These are phyloP conservation scores for Saccharomycopsis fermentans DNA, from an alignment of 805 yeast genomes.

Conservation along the genomic window DNA sequence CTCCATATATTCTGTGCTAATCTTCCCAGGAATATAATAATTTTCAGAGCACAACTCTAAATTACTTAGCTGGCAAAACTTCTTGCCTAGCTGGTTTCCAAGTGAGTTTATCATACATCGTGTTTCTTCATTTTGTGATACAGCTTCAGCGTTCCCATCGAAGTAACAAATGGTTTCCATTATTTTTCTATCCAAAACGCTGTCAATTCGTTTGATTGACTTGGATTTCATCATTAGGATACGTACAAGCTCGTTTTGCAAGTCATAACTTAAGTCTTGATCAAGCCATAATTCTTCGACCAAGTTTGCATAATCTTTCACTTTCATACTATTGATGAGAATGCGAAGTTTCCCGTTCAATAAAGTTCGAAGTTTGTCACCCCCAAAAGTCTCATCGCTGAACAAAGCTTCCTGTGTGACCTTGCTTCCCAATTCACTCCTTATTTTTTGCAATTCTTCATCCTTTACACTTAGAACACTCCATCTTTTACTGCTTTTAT, in stretches of 20 bases:
- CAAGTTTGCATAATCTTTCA: background rate
- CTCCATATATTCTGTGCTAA: background rate
- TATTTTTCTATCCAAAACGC: background rate
- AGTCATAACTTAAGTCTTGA: conserved; percentile 4
- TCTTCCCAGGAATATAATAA: background rate
- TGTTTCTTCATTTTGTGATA: background rate
- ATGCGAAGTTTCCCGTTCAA: background rate
- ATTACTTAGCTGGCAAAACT: background rate
- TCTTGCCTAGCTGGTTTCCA: background rate
- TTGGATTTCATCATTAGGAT: background rate
- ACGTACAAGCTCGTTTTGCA: background rate
- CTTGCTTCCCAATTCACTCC: background rate
- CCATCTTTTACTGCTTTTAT: background rate
- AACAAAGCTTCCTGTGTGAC: background rate
- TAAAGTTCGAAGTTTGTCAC: background rate
- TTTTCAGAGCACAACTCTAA: conserved; percentile 3
- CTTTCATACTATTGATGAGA: background rate
- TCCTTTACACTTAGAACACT: background rate
- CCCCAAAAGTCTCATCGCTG: background rate
- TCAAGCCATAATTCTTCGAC: conserved; percentile 14
- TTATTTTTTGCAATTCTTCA: background rate
- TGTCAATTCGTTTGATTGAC: background rate
- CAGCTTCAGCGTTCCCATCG: background rate
- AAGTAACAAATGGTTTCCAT: background rate
- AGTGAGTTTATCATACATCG: background rate